Evolutionary conservation across 2,329 filamentous ascomycete genomes (phyloP).

Genomic region (Kalmusia sp.): DNA sequence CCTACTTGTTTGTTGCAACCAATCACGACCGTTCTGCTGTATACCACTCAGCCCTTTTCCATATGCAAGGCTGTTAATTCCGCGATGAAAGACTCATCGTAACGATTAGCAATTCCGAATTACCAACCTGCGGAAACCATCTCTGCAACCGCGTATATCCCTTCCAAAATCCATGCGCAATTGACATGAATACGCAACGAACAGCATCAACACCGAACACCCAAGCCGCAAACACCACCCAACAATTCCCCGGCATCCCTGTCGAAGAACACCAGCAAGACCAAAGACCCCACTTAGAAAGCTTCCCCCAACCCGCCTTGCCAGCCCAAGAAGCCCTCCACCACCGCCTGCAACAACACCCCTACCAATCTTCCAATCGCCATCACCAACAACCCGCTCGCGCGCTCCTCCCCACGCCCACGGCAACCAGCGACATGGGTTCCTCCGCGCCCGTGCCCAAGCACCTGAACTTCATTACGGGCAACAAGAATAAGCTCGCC

Average conservation of each 20-base stretch:
- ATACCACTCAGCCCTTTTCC: neutral
- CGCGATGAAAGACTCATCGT: constrained; percentile 13
- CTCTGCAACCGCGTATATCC: constrained; percentile 1
- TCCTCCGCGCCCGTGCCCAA: constrained; percentile 40
- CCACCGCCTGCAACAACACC: constrained; percentile 14
- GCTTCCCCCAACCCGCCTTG: constrained; percentile 15
- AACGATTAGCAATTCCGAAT: constrained; percentile 13
- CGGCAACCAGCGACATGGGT: constrained; percentile 13
- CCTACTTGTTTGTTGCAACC: neutral
- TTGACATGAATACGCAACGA: neutral
- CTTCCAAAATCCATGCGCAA: neutral
- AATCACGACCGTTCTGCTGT: constrained; percentile 2
- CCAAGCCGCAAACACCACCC: constrained; percentile 4
- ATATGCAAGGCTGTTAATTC: constrained; percentile 19
- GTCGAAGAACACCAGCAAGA: neutral
- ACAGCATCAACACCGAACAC: neutral
- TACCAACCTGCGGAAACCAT: constrained; percentile 15
- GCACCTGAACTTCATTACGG: constrained; percentile 90
- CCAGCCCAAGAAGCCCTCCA: constrained; percentile 15
- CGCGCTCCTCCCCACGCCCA: constrained; percentile 1
- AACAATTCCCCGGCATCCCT: constrained; percentile 1
- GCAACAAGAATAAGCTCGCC: constrained; percentile 90
- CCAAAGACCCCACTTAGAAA: constrained; percentile 9
- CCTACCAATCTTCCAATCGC: constrained; percentile 12
- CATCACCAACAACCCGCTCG: constrained; percentile 3